phyloP scores from a whole-genome alignment of 1,284 basidiomycete genomes.

The Leccinum griseonigrum region DNA sequence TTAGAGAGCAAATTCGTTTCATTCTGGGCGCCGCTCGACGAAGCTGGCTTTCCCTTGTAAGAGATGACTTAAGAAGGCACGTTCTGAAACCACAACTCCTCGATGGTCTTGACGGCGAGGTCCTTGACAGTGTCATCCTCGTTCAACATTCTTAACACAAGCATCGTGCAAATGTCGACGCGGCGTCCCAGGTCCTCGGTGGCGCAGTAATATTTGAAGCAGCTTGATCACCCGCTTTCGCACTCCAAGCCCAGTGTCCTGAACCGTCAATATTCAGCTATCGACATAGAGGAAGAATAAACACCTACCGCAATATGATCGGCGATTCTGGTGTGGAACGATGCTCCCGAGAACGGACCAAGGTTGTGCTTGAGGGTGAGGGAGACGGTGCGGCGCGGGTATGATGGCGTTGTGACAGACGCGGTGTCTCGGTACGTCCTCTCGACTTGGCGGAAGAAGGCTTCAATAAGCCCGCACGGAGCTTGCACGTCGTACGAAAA shows the following conservation, averaged over 20 bases:
- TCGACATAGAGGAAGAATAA: neutral
- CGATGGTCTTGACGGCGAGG: slow-evolving; percentile 82
- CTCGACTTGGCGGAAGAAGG: slow-evolving; percentile 25
- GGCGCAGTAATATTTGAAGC: slow-evolving; percentile 77
- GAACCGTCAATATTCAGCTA: slow-evolving; percentile 4
- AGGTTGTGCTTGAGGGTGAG: slow-evolving; percentile 31
- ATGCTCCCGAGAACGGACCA: slow-evolving; percentile 14
- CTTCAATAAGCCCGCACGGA: slow-evolving; percentile 17
- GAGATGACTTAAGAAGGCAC: slow-evolving; percentile 29
- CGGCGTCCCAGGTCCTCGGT: slow-evolving; percentile 59
- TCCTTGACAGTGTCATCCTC: slow-evolving; percentile 94
- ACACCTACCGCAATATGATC: slow-evolving; percentile 79
- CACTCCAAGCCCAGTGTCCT: slow-evolving; percentile 93
- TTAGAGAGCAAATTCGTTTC: slow-evolving; percentile 56
- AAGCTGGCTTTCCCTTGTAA: slow-evolving; percentile 36
- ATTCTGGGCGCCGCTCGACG: slow-evolving; percentile 37
- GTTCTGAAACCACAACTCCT: slow-evolving; percentile 84
- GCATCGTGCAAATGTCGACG: slow-evolving; percentile 78
- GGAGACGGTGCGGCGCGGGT: slow-evolving; percentile 9
- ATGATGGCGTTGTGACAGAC: neutral
- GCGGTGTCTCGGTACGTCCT: slow-evolving; percentile 11
- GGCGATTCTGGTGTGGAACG: slow-evolving; percentile 65
- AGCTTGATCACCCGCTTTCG: slow-evolving; percentile 95
- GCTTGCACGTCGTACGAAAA: slow-evolving; percentile 33
- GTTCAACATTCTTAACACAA: slow-evolving; percentile 85